Evolutionary conservation across 1,284 basidiomycete species (phyloP).

Genomic region (Leccinum pachyderme): DNA sequence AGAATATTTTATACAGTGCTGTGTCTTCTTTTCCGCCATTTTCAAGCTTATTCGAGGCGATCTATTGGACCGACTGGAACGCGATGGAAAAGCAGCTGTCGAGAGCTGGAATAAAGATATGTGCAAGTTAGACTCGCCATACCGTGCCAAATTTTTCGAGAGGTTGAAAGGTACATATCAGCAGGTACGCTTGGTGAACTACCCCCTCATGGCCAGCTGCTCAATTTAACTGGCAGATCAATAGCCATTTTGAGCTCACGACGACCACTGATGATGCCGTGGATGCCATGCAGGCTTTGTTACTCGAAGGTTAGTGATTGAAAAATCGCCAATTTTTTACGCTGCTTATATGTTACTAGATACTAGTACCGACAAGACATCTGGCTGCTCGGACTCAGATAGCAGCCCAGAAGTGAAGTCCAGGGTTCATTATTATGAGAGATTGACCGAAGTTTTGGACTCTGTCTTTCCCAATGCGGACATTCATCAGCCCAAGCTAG

Average conservation of each 20-base stretch:
- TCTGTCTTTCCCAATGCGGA: not conserved
- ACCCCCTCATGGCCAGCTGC: not conserved
- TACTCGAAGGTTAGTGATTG: no score
- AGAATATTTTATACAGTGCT: not conserved
- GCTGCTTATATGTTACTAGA: no score
- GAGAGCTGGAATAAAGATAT: not conserved
- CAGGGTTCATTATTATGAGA: not conserved
- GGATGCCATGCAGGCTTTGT: no score
- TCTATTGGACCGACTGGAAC: not conserved
- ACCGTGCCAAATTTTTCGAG: not conserved
- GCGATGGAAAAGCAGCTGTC: not conserved
- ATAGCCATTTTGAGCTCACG: not conserved
- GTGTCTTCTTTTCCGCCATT: not conserved
- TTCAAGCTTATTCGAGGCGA: not conserved
- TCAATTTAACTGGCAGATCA: not conserved
- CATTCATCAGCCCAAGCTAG: conserved; percentile 36
- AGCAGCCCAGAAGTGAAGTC: not conserved
- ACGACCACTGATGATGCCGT: no score
- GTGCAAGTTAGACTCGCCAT: not conserved
- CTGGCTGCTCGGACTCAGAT: not conserved
- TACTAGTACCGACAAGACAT: not conserved
- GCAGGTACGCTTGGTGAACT: not conserved
- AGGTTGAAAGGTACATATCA: not conserved
- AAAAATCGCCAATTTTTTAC: no score
- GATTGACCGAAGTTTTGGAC: not conserved